Evolutionary conservation across 1,284 basidiomycete species (phyloP).

Genomic region (Pterulicium gracile): DNA sequence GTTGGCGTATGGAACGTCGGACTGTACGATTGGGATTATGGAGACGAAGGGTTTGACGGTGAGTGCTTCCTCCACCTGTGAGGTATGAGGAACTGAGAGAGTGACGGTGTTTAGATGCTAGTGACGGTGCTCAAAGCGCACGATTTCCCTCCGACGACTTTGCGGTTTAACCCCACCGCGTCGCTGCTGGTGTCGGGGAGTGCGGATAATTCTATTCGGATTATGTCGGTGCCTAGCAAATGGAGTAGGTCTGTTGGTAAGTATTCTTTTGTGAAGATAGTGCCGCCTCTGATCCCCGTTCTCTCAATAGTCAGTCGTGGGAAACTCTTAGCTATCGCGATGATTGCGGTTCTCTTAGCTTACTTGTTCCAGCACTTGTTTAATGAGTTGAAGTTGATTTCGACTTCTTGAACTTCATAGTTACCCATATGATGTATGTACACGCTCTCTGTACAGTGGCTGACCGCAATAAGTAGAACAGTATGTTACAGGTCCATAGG

Average conservation of each 20-base stretch:
- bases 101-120: constrained; percentile 49
- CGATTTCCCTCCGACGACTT: constrained; percentile 86
- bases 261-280: constrained; percentile 12
- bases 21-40: constrained; percentile 77
- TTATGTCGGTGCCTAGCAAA: constrained; percentile 64
- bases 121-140: constrained; percentile 88
- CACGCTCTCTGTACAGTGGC: no score
- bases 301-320: no score
- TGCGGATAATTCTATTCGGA: constrained; percentile 82
- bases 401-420: no score
- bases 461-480: background rate
- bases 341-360: background rate
- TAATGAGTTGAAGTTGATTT: background rate
- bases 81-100: constrained; percentile 1
- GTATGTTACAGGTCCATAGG: background rate
- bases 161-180: constrained; percentile 80
- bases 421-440: no score
- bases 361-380: background rate
- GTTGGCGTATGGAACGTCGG: constrained; percentile 82
- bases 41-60: constrained; percentile 77
- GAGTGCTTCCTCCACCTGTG: constrained; percentile 19
- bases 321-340: constrained; percentile 1
- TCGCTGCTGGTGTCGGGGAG: constrained; percentile 85
- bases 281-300: no score
- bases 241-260: constrained; percentile 43